These are phyloP conservation scores for Neofusicoccum ribis DNA, from an alignment of 2,329 filamentous ascomycete species.

Conservation along the genomic window DNA sequence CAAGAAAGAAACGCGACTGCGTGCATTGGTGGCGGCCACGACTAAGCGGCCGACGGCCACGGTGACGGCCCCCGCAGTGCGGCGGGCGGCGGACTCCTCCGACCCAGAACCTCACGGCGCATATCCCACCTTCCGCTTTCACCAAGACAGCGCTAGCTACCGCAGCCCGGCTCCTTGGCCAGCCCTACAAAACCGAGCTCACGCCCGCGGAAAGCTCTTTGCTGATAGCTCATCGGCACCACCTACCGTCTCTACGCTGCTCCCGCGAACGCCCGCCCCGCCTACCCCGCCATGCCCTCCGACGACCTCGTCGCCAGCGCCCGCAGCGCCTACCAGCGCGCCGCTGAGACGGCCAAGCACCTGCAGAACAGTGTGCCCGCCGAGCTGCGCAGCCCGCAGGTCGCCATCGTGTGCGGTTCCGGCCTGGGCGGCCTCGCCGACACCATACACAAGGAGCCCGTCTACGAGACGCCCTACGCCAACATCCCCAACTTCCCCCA, in stretches of 20 bases:
- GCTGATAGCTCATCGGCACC: background rate
- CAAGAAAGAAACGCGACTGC: background rate
- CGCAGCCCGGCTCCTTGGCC: background rate
- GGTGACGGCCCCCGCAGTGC: background rate
- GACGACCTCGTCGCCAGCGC: background rate
- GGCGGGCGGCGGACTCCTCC: constrained; percentile 6
- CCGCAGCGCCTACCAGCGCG: constrained; percentile 41
- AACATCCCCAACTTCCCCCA: constrained; percentile 63
- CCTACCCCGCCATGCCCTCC: constrained; percentile 5
- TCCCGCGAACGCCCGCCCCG: background rate
- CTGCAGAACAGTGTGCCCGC: constrained; percentile 53
- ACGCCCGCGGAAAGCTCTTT: background rate
- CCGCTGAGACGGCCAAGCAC: constrained; percentile 52
- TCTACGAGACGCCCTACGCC: constrained; percentile 57
- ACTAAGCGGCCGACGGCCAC: background rate
- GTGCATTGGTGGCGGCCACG: background rate
- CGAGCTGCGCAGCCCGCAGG: constrained; percentile 52
- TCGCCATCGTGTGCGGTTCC: constrained; percentile 66
- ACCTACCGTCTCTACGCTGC: background rate
- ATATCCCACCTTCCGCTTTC: constrained; percentile 6
- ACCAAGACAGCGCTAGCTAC: background rate
- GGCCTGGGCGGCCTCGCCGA: constrained; percentile 62
- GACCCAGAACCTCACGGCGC: background rate
- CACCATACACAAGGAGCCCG: constrained; percentile 52
- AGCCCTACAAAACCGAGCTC: background rate